Conservation (phyloP, 1,284 basidiomycete genomes). For the Ceratobasidium sp. region DNA sequence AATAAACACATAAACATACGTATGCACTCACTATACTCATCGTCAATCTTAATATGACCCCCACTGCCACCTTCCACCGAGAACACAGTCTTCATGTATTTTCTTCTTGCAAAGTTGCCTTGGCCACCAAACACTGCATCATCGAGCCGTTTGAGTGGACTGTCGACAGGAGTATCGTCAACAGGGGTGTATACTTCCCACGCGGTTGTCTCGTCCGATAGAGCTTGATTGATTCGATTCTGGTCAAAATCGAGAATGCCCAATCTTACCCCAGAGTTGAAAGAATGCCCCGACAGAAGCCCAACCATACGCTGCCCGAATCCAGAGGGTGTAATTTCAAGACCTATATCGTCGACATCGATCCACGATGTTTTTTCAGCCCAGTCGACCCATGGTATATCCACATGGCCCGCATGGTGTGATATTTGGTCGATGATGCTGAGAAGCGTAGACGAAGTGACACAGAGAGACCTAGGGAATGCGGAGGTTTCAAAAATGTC, state of each 20-base stretch:
- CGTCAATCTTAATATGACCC: not conserved
- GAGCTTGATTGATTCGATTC: no score
- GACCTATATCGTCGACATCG: not conserved
- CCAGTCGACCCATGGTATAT: slow-evolving; percentile 9
- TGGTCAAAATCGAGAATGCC: not conserved
- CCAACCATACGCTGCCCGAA: not conserved
- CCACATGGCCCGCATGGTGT: not conserved
- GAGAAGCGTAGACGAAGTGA: not conserved
- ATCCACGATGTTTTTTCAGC: not conserved
- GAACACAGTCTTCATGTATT: not conserved
- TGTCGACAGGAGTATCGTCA: not conserved
- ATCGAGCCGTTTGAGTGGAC: not conserved
- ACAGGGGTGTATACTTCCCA: not conserved
- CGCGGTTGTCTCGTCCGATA: no score
- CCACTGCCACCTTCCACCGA: not conserved
- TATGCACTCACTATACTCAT: not conserved
- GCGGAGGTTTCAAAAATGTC: not conserved
- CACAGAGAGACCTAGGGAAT: not conserved
- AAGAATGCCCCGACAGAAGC: not conserved
- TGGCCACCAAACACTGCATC: not conserved
- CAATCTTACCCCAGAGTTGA: not conserved
- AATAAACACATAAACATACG: not conserved
- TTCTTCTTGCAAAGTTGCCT: not conserved
- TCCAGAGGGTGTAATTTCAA: not conserved
- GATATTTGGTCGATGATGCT: not conserved